Evolutionary conservation across 306 rosid species (phyloP), one percentile per base, ranked within the genome.

Genomic region (Corylus avellana): DNA sequence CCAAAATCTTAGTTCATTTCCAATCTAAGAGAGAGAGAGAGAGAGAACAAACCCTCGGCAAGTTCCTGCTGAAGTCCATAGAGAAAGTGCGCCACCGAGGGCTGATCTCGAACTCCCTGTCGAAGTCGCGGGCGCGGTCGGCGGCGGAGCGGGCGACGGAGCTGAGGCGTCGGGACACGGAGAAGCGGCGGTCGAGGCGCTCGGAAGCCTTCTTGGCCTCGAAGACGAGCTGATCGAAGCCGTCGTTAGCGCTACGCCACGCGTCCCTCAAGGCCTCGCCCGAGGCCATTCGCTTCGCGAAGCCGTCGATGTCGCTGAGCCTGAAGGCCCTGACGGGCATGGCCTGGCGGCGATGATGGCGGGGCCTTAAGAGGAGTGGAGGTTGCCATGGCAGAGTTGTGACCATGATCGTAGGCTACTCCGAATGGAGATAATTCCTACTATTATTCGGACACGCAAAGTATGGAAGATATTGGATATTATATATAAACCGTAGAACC

Each of bases 201-300:
- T 95, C 97, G 17, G 98, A 96, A 0, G 97, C 85, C 76, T 93
- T 95, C 85, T 80, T 92, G 7, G 98, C 89, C 87, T 95, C 98
- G 64, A 86, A 95, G 17, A 90, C 54, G 58, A 95, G 81, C 13
- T 85, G 88, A 78, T 95, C 97, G 58, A 95, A 89, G 46, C 95
- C 95, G 62, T 92, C 93, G 83, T 92, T 95, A 58, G 98, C 98
- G 70, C 62, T 84, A 32, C 89, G 87, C 98, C 98, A 95, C 1
- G 97, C 98, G 62, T 90, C 91, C 81, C 57, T 87, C 89, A 80
- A 92, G 13, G 92, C 90, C 82, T 91, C 92, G 8, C 91, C 91
- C 2, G 89, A 88, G 14, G 83, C 80, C 85, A 88, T 72, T 50
- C 85, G 83, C 86, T 77, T 80, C 0, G 91, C 83, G 54, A 87